Conservation (phyloP, 768 basidiomycete species). For the Kwoniella sp. region DNA sequence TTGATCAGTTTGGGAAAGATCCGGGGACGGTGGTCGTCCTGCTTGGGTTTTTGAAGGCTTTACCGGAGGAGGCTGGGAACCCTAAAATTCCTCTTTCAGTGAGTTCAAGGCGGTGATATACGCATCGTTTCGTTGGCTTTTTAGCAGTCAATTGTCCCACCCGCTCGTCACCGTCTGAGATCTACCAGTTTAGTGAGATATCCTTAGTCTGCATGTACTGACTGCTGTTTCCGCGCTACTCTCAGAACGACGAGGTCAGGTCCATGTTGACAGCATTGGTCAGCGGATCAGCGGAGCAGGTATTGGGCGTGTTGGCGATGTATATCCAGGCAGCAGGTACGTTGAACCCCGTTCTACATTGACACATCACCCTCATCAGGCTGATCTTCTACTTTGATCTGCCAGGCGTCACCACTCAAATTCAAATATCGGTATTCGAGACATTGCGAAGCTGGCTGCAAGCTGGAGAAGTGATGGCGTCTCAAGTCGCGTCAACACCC, state of each 20-base stretch:
- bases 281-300: constrained; percentile 60
- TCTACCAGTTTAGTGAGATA: background rate
- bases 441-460: constrained; percentile 85
- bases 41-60: constrained; percentile 82
- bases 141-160: no score
- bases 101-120: constrained; percentile 58
- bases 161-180: no score
- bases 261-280: constrained; percentile 27
- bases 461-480: constrained; percentile 76
- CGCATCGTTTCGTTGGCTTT: no score
- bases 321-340: constrained; percentile 85
- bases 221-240: background rate
- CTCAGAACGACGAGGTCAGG: constrained; percentile 24
- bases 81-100: constrained; percentile 85
- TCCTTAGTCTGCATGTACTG: background rate
- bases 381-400: background rate
- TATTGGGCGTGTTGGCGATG: constrained; percentile 77
- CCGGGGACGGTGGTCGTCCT: constrained; percentile 79
- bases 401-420: constrained; percentile 74
- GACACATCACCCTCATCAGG: no score
- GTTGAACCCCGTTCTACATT: constrained; percentile 42
- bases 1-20: constrained; percentile 80
- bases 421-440: constrained; percentile 79
- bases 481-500: constrained; percentile 70
- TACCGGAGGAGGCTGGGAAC: constrained; percentile 88